phyloP scores from a whole-genome alignment of 75 land plant genomes.

The Cunninghamia lanceolata region DNA sequence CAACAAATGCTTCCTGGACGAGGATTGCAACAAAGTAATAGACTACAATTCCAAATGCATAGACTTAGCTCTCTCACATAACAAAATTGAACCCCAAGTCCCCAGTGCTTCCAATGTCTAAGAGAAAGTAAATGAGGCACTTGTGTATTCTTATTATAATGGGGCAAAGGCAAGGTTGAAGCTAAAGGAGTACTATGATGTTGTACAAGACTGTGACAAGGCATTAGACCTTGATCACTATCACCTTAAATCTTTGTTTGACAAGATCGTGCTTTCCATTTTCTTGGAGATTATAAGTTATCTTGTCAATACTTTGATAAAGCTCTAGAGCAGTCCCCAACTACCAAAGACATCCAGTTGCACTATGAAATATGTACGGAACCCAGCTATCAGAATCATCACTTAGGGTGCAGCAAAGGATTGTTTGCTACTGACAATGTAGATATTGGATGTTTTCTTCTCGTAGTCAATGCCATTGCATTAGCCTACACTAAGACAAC shows the following conservation, averaged over 20 bases:
- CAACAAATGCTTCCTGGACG: no score
- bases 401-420: constrained; percentile 13
- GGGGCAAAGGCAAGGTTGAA: constrained; percentile 28
- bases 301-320: constrained; percentile 1
- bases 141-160: constrained; percentile 16
- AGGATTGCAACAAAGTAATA: no score
- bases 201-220: constrained; percentile 19
- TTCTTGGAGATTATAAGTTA: constrained; percentile 10
- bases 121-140: no score
- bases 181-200: background rate
- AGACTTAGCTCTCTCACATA: no score
- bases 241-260: constrained; percentile 22
- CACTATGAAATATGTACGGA: background rate
- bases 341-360: background rate
- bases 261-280: constrained; percentile 24
- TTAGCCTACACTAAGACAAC: background rate
- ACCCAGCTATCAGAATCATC: background rate
- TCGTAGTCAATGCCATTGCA: constrained; percentile 11
- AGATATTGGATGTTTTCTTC: background rate
- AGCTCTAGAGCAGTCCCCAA: background rate
- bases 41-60: no score
- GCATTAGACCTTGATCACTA: constrained; percentile 24
- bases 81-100: no score
- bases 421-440: background rate
- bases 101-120: no score